phyloP scores from a whole-genome alignment of 2,329 filamentous ascomycete species.

The Cladobotryum protrusum region DNA sequence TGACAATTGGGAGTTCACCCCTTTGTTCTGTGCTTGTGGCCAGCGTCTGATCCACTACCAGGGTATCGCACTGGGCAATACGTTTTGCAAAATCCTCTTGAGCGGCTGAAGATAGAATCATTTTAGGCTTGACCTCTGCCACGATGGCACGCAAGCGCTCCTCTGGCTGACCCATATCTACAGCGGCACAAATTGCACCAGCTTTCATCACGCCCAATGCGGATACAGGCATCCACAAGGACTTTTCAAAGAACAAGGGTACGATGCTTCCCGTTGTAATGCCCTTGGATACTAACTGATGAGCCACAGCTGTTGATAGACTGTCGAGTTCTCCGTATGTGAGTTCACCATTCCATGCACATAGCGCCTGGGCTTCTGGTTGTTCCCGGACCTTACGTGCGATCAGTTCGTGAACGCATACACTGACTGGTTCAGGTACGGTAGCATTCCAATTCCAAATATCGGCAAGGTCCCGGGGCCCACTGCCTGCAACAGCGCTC shows the following conservation, averaged over 20 bases:
- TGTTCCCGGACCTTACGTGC: background rate
- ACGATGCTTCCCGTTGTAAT: background rate
- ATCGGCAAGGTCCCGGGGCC: too few species aligned
- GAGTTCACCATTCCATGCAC: slow-evolving; percentile 7
- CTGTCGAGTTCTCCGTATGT: slow-evolving; percentile 5
- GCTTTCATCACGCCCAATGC: slow-evolving; percentile 9
- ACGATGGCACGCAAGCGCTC: background rate
- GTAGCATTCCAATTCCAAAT: background rate
- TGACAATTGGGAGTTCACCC: too few species aligned
- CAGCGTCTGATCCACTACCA: too few species aligned
- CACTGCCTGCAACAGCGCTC: too few species aligned
- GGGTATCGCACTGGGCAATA: too few species aligned
- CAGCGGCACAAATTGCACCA: slow-evolving; percentile 7
- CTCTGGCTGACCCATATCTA: slow-evolving; percentile 3
- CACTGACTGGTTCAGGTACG: background rate
- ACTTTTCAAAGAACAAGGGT: background rate
- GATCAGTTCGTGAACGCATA: background rate
- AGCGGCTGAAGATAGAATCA: background rate
- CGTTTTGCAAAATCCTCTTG: too few species aligned
- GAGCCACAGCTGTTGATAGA: slow-evolving; percentile 3
- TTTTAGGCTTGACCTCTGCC: background rate
- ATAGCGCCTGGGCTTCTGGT: background rate
- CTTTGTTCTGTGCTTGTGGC: too few species aligned
- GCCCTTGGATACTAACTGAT: background rate
- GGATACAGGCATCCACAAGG: slow-evolving; percentile 10